Evolutionary conservation across 2,329 filamentous ascomycete genomes (phyloP), one percentile per base, ranked within the genome.

Genomic region (Stagonosporopsis rhizophila): DNA sequence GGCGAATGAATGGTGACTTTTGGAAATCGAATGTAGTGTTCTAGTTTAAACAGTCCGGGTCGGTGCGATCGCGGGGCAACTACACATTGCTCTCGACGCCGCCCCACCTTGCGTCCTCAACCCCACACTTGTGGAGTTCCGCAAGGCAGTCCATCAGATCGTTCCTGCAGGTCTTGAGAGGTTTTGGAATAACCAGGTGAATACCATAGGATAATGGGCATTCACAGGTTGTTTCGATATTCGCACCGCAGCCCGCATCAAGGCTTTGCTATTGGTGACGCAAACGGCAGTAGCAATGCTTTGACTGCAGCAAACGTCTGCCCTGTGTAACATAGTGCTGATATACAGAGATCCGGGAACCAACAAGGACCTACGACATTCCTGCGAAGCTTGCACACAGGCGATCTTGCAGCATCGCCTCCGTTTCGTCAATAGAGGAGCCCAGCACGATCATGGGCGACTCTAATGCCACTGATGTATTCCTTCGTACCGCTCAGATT

Each of bases 91-190:
- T 22, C n/a, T 7, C 19, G n/a, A 28, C 20, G 15, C n/a, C 9
- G 34, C 49, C 49, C 49, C 49, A 40, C 41, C 34, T 39, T 30
- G 34, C 49, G 15, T 32, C 19, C 32, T 45, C 25, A 25, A 2
- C 25, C 39, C 25, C 40, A 39, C 20, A 15, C 7, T 49, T 32
- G 22, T 9, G 12, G 32, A 38, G 35, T 32, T 9, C n/a, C 25
- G 35, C 14, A n/a, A 14, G 19, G 7, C n/a, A 37, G 7, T 6
- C 12, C 42, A n/a, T 6, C 9, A 41, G 22, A 17, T 28, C 22
- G 23, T 12, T 42, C 11, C 6, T n/a, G 23, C 20, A 42, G n/a
- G 8, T 19, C 23, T 23, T 25, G 39, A 8, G 4, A 20, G 17
- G 6, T 20, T 19, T 11, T 6, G 17, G 3, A 37, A n/a, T 5